phyloP scores from a whole-genome alignment of 2,329 filamentous ascomycete genomes.

The Trichoderma sp. region DNA sequence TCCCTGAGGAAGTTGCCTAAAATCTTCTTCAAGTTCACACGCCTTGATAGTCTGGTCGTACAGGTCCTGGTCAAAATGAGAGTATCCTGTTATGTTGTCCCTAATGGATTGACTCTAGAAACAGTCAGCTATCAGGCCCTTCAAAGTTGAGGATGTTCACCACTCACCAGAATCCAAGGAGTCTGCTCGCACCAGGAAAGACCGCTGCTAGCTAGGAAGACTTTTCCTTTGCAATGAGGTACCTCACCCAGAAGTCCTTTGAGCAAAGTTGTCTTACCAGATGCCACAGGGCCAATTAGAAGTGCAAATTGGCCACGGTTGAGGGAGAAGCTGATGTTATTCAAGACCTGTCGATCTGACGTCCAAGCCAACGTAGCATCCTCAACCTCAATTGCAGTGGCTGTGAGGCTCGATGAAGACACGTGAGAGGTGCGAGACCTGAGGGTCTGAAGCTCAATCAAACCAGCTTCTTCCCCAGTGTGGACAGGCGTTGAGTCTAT shows the following conservation, averaged over 20 bases:
- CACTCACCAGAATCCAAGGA: constrained; percentile 34
- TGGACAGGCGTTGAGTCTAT: neutral
- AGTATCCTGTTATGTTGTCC: constrained; percentile 39
- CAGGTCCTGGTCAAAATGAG: constrained; percentile 29
- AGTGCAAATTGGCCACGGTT: constrained; percentile 38
- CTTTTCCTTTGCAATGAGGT: constrained; percentile 25
- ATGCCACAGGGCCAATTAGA: constrained; percentile 46
- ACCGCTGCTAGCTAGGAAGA: constrained; percentile 21
- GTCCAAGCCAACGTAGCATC: constrained; percentile 41
- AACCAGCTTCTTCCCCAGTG: neutral
- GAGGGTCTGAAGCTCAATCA: neutral
- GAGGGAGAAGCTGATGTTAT: constrained; percentile 38
- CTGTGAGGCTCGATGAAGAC: neutral
- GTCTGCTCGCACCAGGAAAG: constrained; percentile 39
- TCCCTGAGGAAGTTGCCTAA: constrained; percentile 35
- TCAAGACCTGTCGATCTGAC: constrained; percentile 32
- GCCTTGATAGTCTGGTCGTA: constrained; percentile 32
- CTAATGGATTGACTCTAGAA: constrained; percentile 35
- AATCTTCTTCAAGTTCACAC: constrained; percentile 38
- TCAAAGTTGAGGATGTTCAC: too few species aligned
- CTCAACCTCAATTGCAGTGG: constrained; percentile 21
- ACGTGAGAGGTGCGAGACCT: neutral
- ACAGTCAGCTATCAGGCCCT: neutral
- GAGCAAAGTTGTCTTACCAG: constrained; percentile 48
- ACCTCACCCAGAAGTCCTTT: constrained; percentile 42